Base-by-base conservation (phyloP, 2,329 filamentous ascomycete genomes). In the Venturiaceae sp. region DNA sequence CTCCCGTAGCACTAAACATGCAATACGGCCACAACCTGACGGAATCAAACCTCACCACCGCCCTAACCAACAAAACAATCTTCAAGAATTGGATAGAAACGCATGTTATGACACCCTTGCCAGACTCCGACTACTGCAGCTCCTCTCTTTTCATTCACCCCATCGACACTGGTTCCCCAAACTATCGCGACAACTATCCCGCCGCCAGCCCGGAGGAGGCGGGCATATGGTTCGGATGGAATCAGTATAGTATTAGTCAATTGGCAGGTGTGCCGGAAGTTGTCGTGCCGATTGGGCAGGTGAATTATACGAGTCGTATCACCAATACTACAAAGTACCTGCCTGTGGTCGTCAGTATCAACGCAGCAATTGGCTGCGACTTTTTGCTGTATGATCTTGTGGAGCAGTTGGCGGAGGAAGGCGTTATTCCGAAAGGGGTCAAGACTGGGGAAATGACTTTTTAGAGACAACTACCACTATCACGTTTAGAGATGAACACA, bases 261-360 rank as follows among this genome's bases (percentile, higher is more conserved):
- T 53, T 53, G 21, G 21, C 50, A 13, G 50, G 50, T 32, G 50
- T 53, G 7, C 55, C 55, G 7, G 44, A 58, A 23, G n/a, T 58
- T 8, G 55, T 58, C 13, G 13, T 58, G 9, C 57, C 57, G 13
- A 23, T 58, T 23, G 57, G 57, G 8, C 13, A 58, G 57, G 53
- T 58, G 8, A 37, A 47, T 7, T 14, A 32, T 30, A 26, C 21
- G 13, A 37, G 52, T 14, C 28, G 52, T 23, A 41, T 39, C 14
- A 26, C 26, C 32, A 28, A 11, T 11, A 33, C 14, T 53, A 32
- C 26, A 26, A 39, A 39, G 36, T 39, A 11, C n/a, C 36, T 57
- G 14, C 54, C 54, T 8, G 54, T 57, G 34, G 23, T 53, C 16
- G 32, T 57, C 11, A 30, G 23, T 39, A 34, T 58, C 6, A 37